Evolutionary conservation across 179 eudicot genomes (phyloP).

Genomic region (Amaranthus tricolor): DNA sequence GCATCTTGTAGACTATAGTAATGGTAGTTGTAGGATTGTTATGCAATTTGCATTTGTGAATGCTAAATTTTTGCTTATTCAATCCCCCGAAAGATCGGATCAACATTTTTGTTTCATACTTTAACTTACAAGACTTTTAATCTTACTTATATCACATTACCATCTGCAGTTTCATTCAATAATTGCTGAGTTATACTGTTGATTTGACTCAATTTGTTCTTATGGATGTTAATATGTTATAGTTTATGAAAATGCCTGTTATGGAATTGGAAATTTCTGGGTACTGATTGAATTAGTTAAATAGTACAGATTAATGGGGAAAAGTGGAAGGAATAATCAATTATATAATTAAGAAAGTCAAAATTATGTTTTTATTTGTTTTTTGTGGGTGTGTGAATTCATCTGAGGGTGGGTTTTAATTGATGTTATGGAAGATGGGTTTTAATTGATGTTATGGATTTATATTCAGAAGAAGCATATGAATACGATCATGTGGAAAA

Average conservation of each 20-base stretch:
- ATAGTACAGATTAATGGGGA: not conserved
- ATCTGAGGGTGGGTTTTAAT: not conserved
- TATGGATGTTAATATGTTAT: not conserved
- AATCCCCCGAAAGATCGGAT: not conserved
- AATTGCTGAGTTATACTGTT: not conserved
- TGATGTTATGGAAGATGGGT: not conserved
- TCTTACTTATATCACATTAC: not conserved
- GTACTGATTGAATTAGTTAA: not conserved
- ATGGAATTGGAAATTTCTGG: not conserved
- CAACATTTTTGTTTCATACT: not conserved
- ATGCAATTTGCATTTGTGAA: not conserved
- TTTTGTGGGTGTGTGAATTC: not conserved
- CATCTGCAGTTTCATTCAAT: not conserved
- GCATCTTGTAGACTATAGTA: not conserved
- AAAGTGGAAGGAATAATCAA: not conserved
- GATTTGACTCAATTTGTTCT: not conserved
- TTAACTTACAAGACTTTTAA: too few relatives aligned
- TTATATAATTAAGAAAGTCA: not conserved
- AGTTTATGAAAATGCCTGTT: not conserved
- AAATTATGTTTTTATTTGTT: not conserved
- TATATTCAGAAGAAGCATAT: not conserved
- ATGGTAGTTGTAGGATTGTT: not conserved
- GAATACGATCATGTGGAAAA: not conserved
- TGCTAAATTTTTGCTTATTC: too few relatives aligned
- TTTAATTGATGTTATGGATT: not conserved